phyloP scores from a whole-genome alignment of 2,329 filamentous ascomycete species.

The Rhinocladiella similis region DNA sequence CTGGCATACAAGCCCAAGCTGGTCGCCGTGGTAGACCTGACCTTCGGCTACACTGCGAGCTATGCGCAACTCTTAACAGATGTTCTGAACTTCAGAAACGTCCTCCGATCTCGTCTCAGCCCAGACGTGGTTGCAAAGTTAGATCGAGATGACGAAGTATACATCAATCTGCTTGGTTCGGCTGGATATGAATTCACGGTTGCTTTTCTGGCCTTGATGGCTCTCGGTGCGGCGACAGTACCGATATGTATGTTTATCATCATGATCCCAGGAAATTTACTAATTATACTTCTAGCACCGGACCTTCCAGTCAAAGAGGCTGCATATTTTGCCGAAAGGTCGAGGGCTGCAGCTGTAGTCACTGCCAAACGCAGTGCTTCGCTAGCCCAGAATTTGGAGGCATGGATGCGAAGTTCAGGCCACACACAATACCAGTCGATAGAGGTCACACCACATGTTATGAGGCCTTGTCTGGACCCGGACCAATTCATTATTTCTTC shows the following conservation, averaged over 20 bases:
- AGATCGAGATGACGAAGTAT: constrained; percentile 35
- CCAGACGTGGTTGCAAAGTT: constrained; percentile 36
- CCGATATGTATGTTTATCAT: constrained; percentile 37
- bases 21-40: constrained; percentile 31
- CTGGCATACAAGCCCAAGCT: constrained; percentile 29
- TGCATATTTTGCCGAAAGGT: constrained; percentile 30
- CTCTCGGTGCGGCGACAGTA: constrained; percentile 49
- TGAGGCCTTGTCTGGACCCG: constrained; percentile 17
- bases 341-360: constrained; percentile 10
- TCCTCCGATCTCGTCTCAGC: constrained; percentile 34
- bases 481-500: constrained; percentile 30
- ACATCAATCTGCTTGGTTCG: constrained; percentile 46
- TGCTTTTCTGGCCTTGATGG: constrained; percentile 49
- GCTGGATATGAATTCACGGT: constrained; percentile 51
- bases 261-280: background rate
- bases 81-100: constrained; percentile 44
- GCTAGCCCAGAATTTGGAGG: constrained; percentile 11
- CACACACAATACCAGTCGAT: constrained; percentile 21
- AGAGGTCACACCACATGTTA: constrained; percentile 30
- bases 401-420: constrained; percentile 2
- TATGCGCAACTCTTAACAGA: constrained; percentile 48
- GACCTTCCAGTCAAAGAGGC: constrained; percentile 33
- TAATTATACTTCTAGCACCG: constrained; percentile 1
- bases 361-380: constrained; percentile 8
- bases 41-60: constrained; percentile 33